Conservation (phyloP, 2,329 filamentous ascomycete species). For the Mariannaea sp. region DNA sequence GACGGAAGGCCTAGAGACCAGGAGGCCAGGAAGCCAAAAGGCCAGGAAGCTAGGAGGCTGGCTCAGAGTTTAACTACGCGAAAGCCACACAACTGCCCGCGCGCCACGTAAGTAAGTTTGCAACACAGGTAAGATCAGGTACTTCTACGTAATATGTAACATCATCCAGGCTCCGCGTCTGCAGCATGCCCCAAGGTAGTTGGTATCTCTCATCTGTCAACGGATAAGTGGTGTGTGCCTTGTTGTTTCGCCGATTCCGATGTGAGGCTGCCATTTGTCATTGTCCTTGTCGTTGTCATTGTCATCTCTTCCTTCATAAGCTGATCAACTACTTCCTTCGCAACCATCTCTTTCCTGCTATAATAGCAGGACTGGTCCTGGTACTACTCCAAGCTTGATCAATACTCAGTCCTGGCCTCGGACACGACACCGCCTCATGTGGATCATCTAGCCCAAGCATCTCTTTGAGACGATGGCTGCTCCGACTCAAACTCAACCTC, state of each 20-base stretch:
- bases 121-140: too few relatives aligned
- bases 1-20: too few relatives aligned
- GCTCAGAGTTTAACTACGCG: background rate
- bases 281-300: too few relatives aligned
- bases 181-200: too few relatives aligned
- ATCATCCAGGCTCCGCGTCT: slow-evolving; percentile 19
- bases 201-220: background rate
- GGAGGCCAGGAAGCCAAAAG: too few relatives aligned
- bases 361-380: background rate
- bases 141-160: too few relatives aligned
- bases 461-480: slow-evolving; percentile 24
- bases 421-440: background rate
- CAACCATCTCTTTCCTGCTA: background rate
- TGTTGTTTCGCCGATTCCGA: slow-evolving; percentile 16
- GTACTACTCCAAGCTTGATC: background rate
- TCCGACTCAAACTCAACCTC: slow-evolving; percentile 14
- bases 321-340: slow-evolving; percentile 1
- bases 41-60: too few relatives aligned
- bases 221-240: too few relatives aligned
- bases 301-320: slow-evolving; percentile 12
- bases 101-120: slow-evolving; percentile 27
- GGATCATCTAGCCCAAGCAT: background rate
- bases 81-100: slow-evolving; percentile 8
- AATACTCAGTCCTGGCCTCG: background rate
- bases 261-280: slow-evolving; percentile 6